Conservation (phyloP, 805 yeast genomes). For the Clavispora asparagi region DNA sequence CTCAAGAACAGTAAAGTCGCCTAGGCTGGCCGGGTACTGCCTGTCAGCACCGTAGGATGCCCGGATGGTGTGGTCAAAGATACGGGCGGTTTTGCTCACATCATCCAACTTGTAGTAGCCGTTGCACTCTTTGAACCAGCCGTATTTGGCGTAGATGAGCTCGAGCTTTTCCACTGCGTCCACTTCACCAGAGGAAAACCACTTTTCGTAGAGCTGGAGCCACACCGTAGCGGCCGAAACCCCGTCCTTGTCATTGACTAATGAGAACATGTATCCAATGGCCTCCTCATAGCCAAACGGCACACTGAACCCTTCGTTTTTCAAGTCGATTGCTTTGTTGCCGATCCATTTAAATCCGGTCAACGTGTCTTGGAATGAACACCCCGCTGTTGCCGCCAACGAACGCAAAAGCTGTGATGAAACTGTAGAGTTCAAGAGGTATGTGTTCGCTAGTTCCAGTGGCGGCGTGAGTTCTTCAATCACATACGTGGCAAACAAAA, state of each 20-base stretch:
- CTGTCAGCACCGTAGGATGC: slow-evolving; percentile 11
- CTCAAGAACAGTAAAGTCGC: slow-evolving; percentile 48
- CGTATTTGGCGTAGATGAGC: slow-evolving; percentile 58
- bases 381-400: slow-evolving; percentile 60
- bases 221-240: slow-evolving; percentile 74
- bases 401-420: slow-evolving; percentile 75
- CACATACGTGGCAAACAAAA: slow-evolving; percentile 67
- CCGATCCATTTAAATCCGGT: slow-evolving; percentile 99
- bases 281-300: slow-evolving; percentile 97
- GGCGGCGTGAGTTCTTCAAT: slow-evolving; percentile 29
- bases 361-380: slow-evolving; percentile 70
- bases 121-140: slow-evolving; percentile 79
- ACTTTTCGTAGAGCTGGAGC: slow-evolving; percentile 57
- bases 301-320: slow-evolving; percentile 56
- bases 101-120: slow-evolving; percentile 74
- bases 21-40: slow-evolving; percentile 46
- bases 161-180: slow-evolving; percentile 49
- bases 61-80: slow-evolving; percentile 52
- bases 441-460: slow-evolving; percentile 31
- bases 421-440: slow-evolving; percentile 82
- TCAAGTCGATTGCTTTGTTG: slow-evolving; percentile 73
- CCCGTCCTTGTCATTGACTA: slow-evolving; percentile 91
- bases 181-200: slow-evolving; percentile 38
- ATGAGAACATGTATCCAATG: slow-evolving; percentile 85
- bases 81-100: slow-evolving; percentile 42